Evolutionary conservation across 441 rosid genomes (phyloP).

Genomic region (Populus tomentosa): DNA sequence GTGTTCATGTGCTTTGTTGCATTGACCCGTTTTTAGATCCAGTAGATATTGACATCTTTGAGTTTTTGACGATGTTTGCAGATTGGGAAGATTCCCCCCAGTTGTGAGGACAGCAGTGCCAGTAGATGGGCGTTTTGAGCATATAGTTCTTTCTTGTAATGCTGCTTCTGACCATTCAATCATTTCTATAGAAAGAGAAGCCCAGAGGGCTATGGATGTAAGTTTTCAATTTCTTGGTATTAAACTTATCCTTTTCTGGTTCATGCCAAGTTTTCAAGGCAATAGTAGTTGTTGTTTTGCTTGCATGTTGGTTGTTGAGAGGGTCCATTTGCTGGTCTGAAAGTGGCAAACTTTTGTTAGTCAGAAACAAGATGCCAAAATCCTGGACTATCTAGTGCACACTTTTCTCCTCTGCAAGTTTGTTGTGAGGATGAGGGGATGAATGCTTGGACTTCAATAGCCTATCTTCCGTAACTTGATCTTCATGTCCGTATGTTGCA

Average conservation of each 20-base stretch:
- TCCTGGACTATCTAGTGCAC: not conserved
- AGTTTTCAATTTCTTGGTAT: constrained; percentile 15
- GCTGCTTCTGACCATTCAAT: constrained; percentile 93
- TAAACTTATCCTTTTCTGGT: not conserved
- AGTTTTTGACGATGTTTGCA: constrained; percentile 21
- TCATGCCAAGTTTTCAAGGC: not conserved
- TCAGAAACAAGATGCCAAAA: not conserved
- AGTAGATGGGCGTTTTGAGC: constrained; percentile 95
- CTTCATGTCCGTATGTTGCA: not conserved
- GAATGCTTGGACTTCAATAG: not conserved
- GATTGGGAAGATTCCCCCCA: constrained; percentile 81
- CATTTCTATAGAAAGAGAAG: constrained; percentile 82
- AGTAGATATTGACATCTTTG: not conserved
- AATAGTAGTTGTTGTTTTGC: not conserved
- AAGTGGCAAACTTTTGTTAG: not conserved
- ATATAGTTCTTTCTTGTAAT: constrained; percentile 85
- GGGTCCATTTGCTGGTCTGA: not conserved
- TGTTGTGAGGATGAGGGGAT: not conserved
- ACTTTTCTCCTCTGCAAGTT: not conserved
- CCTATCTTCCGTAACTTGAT: not conserved
- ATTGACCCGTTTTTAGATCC: not conserved
- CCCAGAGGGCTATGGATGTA: constrained; percentile 72
- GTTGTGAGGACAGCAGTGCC: constrained; percentile 93
- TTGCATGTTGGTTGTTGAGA: not conserved
- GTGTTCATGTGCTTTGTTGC: constrained; percentile 2